Percentiles rank a stretch among this genome's conserved stretches.
phyloP scores from a whole-genome alignment of 2,329 filamentous ascomycete species.

The Ophiostoma sp. region DNA sequence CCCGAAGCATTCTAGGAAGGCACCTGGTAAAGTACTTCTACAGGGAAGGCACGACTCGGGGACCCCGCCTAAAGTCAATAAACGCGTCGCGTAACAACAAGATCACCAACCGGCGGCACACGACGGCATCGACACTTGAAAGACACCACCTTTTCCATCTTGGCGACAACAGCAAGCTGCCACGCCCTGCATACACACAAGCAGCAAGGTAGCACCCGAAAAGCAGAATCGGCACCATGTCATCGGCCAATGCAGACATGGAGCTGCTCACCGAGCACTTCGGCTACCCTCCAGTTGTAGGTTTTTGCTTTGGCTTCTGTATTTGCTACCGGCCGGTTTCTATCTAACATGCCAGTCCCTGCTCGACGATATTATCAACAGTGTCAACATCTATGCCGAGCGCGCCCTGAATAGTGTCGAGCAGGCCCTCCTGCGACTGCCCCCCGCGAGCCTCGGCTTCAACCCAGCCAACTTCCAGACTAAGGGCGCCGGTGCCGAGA shows the following conservation, averaged over 20 bases:
- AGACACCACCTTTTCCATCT: too few relatives aligned
- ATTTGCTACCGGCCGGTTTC: too few relatives aligned
- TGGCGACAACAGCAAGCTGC: too few relatives aligned
- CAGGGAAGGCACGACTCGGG: neutral
- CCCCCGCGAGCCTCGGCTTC: slow-evolving; percentile 78
- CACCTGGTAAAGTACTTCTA: neutral
- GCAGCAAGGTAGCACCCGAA: neutral
- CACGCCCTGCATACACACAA: neutral
- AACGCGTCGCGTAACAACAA: slow-evolving; percentile 10
- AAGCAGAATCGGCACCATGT: slow-evolving; percentile 27
- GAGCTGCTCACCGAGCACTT: slow-evolving; percentile 90
- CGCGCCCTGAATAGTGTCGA: slow-evolving; percentile 85
- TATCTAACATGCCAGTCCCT: slow-evolving; percentile 58
- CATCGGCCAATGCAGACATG: slow-evolving; percentile 42
- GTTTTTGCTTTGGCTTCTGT: slow-evolving; percentile 33
- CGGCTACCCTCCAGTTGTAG: slow-evolving; percentile 83
- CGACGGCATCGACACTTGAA: neutral
- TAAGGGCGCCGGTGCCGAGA: slow-evolving; percentile 20
- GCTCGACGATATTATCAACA: slow-evolving; percentile 97
- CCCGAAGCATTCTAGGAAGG: neutral
- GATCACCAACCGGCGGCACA: neutral
- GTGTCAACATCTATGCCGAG: slow-evolving; percentile 88
- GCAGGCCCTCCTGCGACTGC: slow-evolving; percentile 66
- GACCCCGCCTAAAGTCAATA: slow-evolving; percentile 14
- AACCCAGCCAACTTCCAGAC: slow-evolving; percentile 37